These are phyloP conservation scores for Dactylonectria macrodidyma DNA, from an alignment of 2,329 filamentous ascomycete species.

Conservation along the genomic window DNA sequence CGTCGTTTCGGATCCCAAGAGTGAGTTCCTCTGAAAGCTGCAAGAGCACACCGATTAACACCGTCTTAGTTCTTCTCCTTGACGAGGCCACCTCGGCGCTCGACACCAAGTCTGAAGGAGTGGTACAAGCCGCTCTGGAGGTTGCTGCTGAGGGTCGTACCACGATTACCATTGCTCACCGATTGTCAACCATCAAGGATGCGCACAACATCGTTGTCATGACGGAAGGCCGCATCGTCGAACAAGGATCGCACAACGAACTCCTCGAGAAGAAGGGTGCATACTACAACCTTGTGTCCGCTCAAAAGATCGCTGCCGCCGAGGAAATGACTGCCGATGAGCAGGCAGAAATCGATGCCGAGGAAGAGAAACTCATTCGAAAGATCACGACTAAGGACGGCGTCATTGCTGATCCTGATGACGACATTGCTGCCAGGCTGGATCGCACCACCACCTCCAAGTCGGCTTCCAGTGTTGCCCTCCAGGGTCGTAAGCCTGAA, in stretches of 20 bases:
- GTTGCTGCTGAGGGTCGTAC: conserved; percentile 88
- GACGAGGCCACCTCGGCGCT: conserved; percentile 96
- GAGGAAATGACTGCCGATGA: conserved; percentile 69
- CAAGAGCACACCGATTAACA: conserved; percentile 23
- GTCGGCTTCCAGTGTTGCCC: conserved; percentile 79
- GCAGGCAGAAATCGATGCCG: conserved; percentile 63
- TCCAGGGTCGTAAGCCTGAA: conserved; percentile 69
- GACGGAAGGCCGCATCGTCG: conserved; percentile 86
- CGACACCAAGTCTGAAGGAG: conserved; percentile 94
- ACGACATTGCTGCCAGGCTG: conserved; percentile 72
- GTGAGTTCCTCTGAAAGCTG: conserved; percentile 51
- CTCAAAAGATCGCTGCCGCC: conserved; percentile 82
- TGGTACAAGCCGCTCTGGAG: conserved; percentile 94
- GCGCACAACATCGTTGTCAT: conserved; percentile 98
- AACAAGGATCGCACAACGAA: conserved; percentile 90
- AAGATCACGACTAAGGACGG: conserved; percentile 59
- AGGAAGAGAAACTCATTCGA: conserved; percentile 67
- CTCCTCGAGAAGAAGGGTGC: conserved; percentile 79
- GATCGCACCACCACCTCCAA: conserved; percentile 69
- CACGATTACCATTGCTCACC: conserved; percentile 96
- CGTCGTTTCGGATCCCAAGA: conserved; percentile 91
- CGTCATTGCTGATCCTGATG: conserved; percentile 71
- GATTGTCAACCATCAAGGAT: conserved; percentile 92
- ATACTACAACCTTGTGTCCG: conserved; percentile 89
- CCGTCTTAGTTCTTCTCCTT: conserved; percentile 78